These are phyloP conservation scores for Camelina sativa DNA, from an alignment of 345 rosid species.

Conservation along the genomic window DNA sequence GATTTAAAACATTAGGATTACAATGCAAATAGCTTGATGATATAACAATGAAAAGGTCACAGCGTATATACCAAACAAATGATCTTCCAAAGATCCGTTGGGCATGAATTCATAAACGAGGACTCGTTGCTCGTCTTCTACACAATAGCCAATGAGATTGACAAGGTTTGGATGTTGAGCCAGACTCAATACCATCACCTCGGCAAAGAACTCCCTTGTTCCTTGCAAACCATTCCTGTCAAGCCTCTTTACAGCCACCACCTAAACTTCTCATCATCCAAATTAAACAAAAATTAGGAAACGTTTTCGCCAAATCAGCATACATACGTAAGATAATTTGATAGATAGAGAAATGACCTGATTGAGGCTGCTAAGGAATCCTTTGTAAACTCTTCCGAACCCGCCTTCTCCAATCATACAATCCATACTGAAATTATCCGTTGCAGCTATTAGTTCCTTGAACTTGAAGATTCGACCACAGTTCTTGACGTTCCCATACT, in stretches of 20 bases:
- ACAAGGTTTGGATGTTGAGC: conserved; percentile 67
- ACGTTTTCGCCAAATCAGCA: not conserved
- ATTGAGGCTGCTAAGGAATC: conserved; percentile 47
- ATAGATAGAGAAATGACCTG: conserved; percentile 42
- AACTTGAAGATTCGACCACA: conserved; percentile 49
- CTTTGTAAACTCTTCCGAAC: conserved; percentile 65
- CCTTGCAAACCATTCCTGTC: conserved; percentile 70
- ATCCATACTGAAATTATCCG: conserved; percentile 56
- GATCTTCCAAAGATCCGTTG: conserved; percentile 66
- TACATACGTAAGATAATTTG: not conserved
- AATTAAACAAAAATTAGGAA: conserved; percentile 7
- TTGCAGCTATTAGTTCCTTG: conserved; percentile 56
- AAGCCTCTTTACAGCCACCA: conserved; percentile 67
- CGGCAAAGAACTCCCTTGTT: conserved; percentile 69
- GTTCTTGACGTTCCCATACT: conserved; percentile 48
- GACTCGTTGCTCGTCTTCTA: conserved; percentile 67
- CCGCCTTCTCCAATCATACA: conserved; percentile 73
- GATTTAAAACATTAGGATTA: not conserved
- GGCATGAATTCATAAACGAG: conserved; percentile 68
- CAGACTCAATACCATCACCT: conserved; percentile 64
- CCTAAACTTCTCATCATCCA: conserved; percentile 50
- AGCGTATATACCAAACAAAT: conserved; percentile 58
- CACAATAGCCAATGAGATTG: conserved; percentile 66
- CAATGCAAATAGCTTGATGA: not conserved
- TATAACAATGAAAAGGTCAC: conserved; percentile 1